Percentiles rank a stretch among this genome's conserved stretches.
Conservation (phyloP, 2,329 filamentous ascomycete species). For the Curvularia eragrostidis region DNA sequence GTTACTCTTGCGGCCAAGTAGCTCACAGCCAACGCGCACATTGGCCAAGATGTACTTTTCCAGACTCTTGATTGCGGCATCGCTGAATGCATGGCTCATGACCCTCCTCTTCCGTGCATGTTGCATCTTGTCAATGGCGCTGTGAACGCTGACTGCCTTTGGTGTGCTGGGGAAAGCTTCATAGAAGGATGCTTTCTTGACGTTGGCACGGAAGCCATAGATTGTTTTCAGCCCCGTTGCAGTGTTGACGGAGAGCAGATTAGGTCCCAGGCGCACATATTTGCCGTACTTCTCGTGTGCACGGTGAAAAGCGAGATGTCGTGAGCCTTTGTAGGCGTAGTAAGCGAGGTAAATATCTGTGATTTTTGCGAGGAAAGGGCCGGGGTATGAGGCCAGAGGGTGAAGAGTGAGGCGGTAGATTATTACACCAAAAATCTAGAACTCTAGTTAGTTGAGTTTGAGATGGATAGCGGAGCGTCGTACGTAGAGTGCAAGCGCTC, state of each 20-base stretch:
- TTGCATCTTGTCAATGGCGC: conserved; percentile 53
- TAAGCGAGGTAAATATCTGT: conserved; percentile 58
- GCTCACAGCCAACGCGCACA: conserved; percentile 50
- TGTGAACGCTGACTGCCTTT: conserved; percentile 53
- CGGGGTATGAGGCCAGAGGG: conserved; percentile 53
- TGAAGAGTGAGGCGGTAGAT: conserved; percentile 53
- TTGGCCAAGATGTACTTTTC: conserved; percentile 56
- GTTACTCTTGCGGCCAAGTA: conserved; percentile 38
- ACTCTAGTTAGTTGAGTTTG: conserved; percentile 12
- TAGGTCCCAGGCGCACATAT: conserved; percentile 80
- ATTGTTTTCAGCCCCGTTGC: conserved; percentile 59
- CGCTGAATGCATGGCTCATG: conserved; percentile 56
- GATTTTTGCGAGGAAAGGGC: conserved; percentile 50
- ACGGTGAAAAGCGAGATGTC: conserved; percentile 74
- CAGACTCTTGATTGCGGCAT: conserved; percentile 54
- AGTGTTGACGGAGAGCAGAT: conserved; percentile 79
- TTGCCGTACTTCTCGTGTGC: conserved; percentile 73
- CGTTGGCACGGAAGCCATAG: conserved; percentile 57
- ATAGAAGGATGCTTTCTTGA: conserved; percentile 59
- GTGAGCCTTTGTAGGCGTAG: conserved; percentile 75
- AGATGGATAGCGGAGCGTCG: not conserved
- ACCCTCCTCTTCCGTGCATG: conserved; percentile 58
- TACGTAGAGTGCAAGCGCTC: conserved; percentile 37
- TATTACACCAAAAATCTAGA: conserved; percentile 35
- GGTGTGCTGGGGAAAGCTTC: conserved; percentile 54